Evolutionary conservation across 1,139 yeast species (phyloP).

Genomic region (Yarrowia galli): DNA sequence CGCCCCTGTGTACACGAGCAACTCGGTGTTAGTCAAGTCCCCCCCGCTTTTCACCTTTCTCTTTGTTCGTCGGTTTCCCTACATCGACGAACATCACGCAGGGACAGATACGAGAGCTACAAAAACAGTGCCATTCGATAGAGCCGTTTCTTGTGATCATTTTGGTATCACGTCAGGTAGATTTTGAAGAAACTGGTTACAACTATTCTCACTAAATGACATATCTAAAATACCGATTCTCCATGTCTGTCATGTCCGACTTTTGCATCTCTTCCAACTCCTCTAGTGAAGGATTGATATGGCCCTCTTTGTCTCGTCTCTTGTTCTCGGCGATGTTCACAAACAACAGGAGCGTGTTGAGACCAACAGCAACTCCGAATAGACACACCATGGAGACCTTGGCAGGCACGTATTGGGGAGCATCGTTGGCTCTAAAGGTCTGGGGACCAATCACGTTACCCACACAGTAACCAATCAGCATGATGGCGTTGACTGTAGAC

Average conservation of each 20-base stretch:
- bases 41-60: no score
- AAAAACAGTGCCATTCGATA: no score
- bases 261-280: neutral
- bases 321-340: neutral
- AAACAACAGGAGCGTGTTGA: neutral
- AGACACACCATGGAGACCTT: neutral
- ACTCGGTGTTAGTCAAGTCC: no score
- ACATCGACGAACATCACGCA: no score
- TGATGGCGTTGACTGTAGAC: neutral
- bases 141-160: no score
- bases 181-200: no score
- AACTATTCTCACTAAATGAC: no score
- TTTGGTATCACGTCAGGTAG: no score
- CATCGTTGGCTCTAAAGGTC: neutral
- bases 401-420: neutral
- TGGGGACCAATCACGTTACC: neutral
- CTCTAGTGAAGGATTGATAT: neutral
- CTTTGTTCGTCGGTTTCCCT: no score
- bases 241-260: neutral
- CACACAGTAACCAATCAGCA: neutral
- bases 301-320: neutral
- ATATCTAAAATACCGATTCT: neutral
- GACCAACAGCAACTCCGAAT: neutral
- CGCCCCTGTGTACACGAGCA: no score
- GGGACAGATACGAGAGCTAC: no score